A percentile compares a stretch with the other conserved stretches of the same genome.
phyloP scores from a whole-genome alignment of 805 yeast genomes.

The Metschnikowia colocasiae region DNA sequence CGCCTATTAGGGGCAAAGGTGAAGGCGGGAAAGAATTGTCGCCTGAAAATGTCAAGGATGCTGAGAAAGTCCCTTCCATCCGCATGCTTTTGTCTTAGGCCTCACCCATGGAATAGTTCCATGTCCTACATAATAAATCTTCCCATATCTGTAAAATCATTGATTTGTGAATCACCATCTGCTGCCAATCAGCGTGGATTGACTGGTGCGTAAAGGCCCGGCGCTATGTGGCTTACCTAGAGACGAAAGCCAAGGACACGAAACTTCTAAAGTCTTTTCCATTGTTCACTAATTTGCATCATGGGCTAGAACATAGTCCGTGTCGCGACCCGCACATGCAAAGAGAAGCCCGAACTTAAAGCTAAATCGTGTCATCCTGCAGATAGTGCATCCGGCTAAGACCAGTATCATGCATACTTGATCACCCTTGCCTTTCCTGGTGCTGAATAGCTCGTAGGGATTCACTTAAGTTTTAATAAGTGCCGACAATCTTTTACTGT shows the following conservation, averaged over 20 bases:
- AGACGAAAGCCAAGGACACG: neutral
- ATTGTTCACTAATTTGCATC: no score
- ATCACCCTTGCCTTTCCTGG: neutral
- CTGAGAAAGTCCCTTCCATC: conserved; percentile 17
- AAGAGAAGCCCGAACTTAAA: neutral
- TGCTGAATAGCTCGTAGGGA: neutral
- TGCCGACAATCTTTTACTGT: neutral
- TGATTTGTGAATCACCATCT: neutral
- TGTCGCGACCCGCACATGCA: neutral
- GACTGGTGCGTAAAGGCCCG: neutral
- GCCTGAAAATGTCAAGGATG: conserved; percentile 4
- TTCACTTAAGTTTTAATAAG: neutral
- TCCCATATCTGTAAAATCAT: neutral
- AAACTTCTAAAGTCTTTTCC: neutral
- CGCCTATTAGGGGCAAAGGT: conserved; percentile 9
- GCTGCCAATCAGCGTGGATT: neutral
- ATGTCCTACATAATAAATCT: neutral
- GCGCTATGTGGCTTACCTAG: neutral
- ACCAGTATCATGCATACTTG: neutral
- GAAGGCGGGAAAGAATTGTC: conserved; percentile 1
- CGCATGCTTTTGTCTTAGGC: conserved; percentile 15
- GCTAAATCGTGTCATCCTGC: neutral
- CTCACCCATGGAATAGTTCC: neutral
- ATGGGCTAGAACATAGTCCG: neutral
- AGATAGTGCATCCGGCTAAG: neutral